phyloP scores from a whole-genome alignment of 2,329 filamentous ascomycete genomes.

The Fusarium sp. region DNA sequence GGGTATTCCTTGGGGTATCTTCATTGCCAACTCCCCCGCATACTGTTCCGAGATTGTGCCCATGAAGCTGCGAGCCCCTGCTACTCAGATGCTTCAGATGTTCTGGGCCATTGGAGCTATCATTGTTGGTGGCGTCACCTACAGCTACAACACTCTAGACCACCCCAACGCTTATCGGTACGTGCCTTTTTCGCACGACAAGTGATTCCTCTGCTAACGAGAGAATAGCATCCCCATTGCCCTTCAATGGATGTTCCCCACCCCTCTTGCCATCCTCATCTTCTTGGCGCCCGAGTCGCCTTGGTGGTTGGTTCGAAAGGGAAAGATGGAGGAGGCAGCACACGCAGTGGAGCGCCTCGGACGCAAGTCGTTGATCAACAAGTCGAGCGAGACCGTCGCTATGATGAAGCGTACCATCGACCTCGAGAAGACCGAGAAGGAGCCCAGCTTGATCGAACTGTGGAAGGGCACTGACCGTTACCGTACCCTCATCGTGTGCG shows the following conservation, averaged over 20 bases:
- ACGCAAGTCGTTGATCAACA: slow-evolving; percentile 31
- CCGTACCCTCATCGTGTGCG: slow-evolving; percentile 66
- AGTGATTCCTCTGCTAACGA: slow-evolving; percentile 43
- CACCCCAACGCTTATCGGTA: slow-evolving; percentile 34
- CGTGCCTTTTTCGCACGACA: slow-evolving; percentile 17
- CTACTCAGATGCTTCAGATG: slow-evolving; percentile 72
- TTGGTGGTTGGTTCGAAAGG: slow-evolving; percentile 66
- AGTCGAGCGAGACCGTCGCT: slow-evolving; percentile 55
- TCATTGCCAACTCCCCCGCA: slow-evolving; percentile 71
- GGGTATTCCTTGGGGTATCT: slow-evolving; percentile 71
- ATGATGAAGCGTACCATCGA: slow-evolving; percentile 70
- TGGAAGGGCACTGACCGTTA: slow-evolving; percentile 65
- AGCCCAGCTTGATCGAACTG: slow-evolving; percentile 62
- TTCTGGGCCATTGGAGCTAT: slow-evolving; percentile 72
- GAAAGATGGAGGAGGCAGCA: slow-evolving; percentile 55
- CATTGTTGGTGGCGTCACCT: slow-evolving; percentile 67
- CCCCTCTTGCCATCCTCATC: slow-evolving; percentile 64
- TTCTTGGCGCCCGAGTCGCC: slow-evolving; percentile 63
- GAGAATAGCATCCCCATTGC: slow-evolving; percentile 61
- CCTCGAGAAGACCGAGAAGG: slow-evolving; percentile 57
- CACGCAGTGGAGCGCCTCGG: slow-evolving; percentile 61
- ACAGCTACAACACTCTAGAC: slow-evolving; percentile 56
- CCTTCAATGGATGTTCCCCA: slow-evolving; percentile 70
- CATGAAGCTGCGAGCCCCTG: slow-evolving; percentile 65
- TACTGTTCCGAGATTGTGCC: slow-evolving; percentile 72